Base-by-base conservation (phyloP, 371 early-diverging fungal genomes). In the Mortierella sp. region DNA sequence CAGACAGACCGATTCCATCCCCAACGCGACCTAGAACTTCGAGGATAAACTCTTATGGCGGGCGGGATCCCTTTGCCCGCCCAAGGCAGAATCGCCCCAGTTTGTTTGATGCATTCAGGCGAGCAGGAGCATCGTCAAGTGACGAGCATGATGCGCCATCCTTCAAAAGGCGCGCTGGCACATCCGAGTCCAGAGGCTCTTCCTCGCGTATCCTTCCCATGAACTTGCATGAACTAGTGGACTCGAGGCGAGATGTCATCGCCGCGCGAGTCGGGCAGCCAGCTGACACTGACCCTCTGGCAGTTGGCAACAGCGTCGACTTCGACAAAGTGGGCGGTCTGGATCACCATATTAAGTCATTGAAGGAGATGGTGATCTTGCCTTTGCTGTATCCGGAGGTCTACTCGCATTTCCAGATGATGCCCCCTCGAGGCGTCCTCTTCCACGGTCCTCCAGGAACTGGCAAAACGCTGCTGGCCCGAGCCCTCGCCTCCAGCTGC, bases 341-440 rank as follows among this genome's bases (percentile, higher is more conserved):
- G 32, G 85, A 86, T 58, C 81, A 84, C 26, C 80, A 76, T 49
- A 82, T 90, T 64, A 79, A 79, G 31, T 80, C 85, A 1, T 73
- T 95, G 11, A 89, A 90, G 67, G 91, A 91, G 76, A 91, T 89
- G 84, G 89, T 94, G 24, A 78, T 91, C 24, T 81, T 92, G 34
- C 94, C 94, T 15, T 82, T 93, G 9, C 57, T 87, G 7, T 91
- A 92, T 58, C 93, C 94, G 4, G 90, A 93, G 55, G 79, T 89
- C 39, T 91, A 87, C 61, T 51, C 76, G 0, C 79, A 80, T 34
- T 84, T 90, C 50, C 85, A 87, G 47, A 90, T 93, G 39, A 82
- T 73, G 28, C 82, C 88, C 14, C 89, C 93, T 1, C 72, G 83
- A 9, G 92, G 92, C 8, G 84, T 92, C 2, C 66, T 91, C 21